Evolutionary conservation across 2,329 filamentous ascomycete species (phyloP).

Genomic region (Fusarium ambrosium): DNA sequence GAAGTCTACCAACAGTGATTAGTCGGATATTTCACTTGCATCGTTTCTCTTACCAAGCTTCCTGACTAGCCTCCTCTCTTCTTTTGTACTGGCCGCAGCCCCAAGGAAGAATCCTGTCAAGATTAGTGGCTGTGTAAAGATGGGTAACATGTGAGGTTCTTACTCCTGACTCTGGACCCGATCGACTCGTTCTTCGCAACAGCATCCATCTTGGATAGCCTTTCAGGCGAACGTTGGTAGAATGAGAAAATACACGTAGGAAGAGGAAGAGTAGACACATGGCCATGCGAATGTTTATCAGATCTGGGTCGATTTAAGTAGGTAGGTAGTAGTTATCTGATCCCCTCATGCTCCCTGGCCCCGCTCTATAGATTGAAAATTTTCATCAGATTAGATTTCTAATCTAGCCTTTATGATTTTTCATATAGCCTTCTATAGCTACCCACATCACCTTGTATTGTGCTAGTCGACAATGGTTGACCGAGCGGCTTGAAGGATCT

Average conservation of each 20-base stretch:
- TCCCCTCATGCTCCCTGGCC: neutral
- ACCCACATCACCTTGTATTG: neutral
- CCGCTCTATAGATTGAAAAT: neutral
- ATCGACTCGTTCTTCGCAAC: neutral
- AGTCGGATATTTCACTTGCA: neutral
- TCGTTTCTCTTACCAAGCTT: conserved; percentile 45
- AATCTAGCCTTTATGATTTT: neutral
- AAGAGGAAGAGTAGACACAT: neutral
- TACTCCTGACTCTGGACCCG: neutral
- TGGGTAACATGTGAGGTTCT: neutral
- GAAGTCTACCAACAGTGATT: conserved; percentile 40
- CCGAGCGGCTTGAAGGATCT: neutral
- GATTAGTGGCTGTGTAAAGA: neutral
- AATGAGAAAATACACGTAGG: neutral
- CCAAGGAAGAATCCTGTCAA: conserved; percentile 20
- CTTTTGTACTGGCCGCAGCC: conserved; percentile 26
- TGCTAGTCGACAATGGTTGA: neutral
- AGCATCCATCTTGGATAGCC: neutral
- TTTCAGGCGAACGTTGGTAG: no score
- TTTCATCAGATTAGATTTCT: neutral
- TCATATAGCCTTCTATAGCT: neutral
- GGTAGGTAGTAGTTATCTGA: neutral
- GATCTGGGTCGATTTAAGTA: neutral
- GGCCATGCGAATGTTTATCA: neutral
- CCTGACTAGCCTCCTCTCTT: conserved; percentile 47